Percentiles rank a stretch among this genome's conserved stretches.
Conservation (phyloP, 2,329 filamentous ascomycete genomes). For the Pseudogymnoascus pannorum region DNA sequence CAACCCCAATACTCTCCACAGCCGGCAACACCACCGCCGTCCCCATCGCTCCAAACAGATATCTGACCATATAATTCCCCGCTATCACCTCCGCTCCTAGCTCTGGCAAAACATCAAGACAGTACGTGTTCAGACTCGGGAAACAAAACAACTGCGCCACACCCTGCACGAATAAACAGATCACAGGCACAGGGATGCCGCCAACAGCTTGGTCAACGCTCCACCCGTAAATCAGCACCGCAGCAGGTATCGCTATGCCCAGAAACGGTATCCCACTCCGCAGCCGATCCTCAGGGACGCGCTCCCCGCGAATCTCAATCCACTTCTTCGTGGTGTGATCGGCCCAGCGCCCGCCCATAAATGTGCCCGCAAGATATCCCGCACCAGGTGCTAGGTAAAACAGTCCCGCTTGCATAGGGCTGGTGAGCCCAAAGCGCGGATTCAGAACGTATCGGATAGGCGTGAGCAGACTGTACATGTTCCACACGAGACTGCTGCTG, state of each 20-base stretch:
- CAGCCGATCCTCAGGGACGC: conserved; percentile 62
- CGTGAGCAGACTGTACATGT: conserved; percentile 64
- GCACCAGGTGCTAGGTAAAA: conserved; percentile 69
- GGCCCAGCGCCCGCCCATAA: conserved; percentile 65
- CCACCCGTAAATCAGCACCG: conserved; percentile 65
- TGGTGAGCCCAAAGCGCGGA: conserved; percentile 61
- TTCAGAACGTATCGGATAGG: conserved; percentile 68
- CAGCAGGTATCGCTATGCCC: conserved; percentile 49
- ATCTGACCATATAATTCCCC: conserved; percentile 72
- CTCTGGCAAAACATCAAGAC: conserved; percentile 71
- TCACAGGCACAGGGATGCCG: conserved; percentile 54
- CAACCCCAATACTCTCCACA: conserved; percentile 67
- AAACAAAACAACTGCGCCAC: conserved; percentile 70
- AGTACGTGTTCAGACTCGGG: conserved; percentile 71
- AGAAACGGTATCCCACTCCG: conserved; percentile 51
- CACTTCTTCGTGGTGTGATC: conserved; percentile 59
- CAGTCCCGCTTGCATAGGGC: conserved; percentile 59
- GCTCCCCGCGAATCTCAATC: conserved; percentile 52
- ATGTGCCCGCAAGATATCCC: conserved; percentile 62
- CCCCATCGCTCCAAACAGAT: conserved; percentile 64
- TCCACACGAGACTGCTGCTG: conserved; percentile 61
- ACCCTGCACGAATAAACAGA: conserved; percentile 69
- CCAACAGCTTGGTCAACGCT: conserved; percentile 42
- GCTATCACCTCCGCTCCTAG: conserved; percentile 67
- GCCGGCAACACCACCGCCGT: conserved; percentile 68